Evolutionary conservation across 2,329 filamentous ascomycete genomes (phyloP).

Genomic region (Pezizomycotina sp.): DNA sequence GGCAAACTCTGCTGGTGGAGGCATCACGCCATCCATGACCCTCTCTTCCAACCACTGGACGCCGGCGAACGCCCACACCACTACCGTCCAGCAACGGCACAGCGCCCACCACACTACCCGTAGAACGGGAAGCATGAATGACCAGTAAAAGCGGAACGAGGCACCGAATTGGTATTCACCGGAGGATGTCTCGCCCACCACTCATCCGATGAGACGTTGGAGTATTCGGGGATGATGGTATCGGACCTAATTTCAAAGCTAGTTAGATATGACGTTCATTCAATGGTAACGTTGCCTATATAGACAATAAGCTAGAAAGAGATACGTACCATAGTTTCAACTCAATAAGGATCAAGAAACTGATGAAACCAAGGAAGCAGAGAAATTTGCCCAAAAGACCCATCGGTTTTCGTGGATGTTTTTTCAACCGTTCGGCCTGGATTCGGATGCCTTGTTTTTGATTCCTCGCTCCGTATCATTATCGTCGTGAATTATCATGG

Average conservation of each 20-base stretch:
- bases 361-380: constrained; percentile 7
- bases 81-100: neutral
- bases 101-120: too few species aligned
- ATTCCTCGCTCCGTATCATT: too few species aligned
- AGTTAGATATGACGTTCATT: constrained; percentile 5
- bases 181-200: constrained; percentile 17
- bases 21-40: constrained; percentile 9
- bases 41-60: constrained; percentile 12
- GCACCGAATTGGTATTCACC: too few species aligned
- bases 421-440: neutral
- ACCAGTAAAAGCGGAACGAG: too few species aligned
- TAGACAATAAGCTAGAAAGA: neutral
- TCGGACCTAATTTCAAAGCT: constrained; percentile 13
- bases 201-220: constrained; percentile 14
- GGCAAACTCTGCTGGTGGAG: constrained; percentile 2
- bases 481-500: too few species aligned
- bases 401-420: too few species aligned
- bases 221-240: constrained; percentile 17
- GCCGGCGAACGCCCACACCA: constrained; percentile 10
- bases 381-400: constrained; percentile 14
- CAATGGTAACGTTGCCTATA: constrained; percentile 5
- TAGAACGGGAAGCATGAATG: too few species aligned
- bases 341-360: constrained; percentile 7
- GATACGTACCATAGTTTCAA: constrained; percentile 16
- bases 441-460: neutral